phyloP scores from a whole-genome alignment of 2,329 filamentous ascomycete genomes.

The Venturia pyrina region DNA sequence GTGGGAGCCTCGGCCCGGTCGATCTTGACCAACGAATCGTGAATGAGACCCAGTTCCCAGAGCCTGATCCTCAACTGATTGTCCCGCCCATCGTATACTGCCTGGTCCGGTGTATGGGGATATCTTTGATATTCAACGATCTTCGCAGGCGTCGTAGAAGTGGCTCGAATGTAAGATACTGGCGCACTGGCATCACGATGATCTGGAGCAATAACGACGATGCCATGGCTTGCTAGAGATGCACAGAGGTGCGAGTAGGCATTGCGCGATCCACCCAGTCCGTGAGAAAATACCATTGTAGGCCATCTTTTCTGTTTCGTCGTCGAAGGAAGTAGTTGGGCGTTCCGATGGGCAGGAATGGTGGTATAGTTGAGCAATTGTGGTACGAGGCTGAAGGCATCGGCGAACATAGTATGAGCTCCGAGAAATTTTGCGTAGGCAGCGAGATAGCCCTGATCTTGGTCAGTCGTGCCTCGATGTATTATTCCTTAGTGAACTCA shows the following conservation, averaged over 20 bases:
- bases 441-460: conserved; percentile 51
- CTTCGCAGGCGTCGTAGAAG: conserved; percentile 32
- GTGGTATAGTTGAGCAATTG: conserved; percentile 63
- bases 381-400: conserved; percentile 50
- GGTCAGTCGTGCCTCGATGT: not conserved
- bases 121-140: conserved; percentile 36
- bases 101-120: conserved; percentile 53
- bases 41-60: conserved; percentile 67
- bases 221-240: conserved; percentile 68
- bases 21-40: conserved; percentile 57
- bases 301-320: conserved; percentile 55
- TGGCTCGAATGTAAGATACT: conserved; percentile 59
- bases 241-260: conserved; percentile 77
- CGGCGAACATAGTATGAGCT: conserved; percentile 41
- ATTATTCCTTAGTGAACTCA: not conserved
- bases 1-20: conserved; percentile 43
- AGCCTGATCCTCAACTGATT: conserved; percentile 63
- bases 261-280: conserved; percentile 70
- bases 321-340: conserved; percentile 44
- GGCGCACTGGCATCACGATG: conserved; percentile 75
- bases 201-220: conserved; percentile 72
- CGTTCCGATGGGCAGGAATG: conserved; percentile 64
- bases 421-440: conserved; percentile 72
- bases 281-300: conserved; percentile 77
- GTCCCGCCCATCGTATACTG: conserved; percentile 58